Base-by-base conservation (phyloP, 1,284 basidiomycete genomes). In the Rhodofomes roseus region DNA sequence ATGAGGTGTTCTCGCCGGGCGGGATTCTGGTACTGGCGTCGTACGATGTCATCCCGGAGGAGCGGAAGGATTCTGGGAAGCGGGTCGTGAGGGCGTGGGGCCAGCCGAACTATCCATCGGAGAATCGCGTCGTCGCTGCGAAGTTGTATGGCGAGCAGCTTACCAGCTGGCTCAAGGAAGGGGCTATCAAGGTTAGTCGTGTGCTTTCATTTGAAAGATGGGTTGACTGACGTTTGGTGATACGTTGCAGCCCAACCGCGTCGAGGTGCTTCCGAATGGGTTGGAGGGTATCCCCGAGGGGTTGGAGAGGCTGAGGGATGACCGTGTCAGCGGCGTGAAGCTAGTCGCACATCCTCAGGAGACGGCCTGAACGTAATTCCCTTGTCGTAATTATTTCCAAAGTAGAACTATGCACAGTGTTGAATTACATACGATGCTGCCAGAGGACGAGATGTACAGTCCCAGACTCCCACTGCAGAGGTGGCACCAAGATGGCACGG, bases 311-410 rank as follows among this genome's bases (percentile, higher is more conserved):
- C 55, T 86, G 66, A 68, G 72, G 62, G 66, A 69, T 2, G 70
- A 76, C 7, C 61, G 76, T 56, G 74, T 85, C 11, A 83, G 80
- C 31, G 82, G 77, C 1, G 66, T 69, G 18, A 85, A 86, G 66
- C 67, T 86, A 16, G 73, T 86, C 14, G 79, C 65, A 1, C 76
- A 68, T 48, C 82, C 82, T 3, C 76, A 78, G 54, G 80, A 85
- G 62, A 81, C 74, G 3, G 48, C 34, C 12, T 65, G 60, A 44
- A 7, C 12, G 34, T 12, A 36, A 12, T 6, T 36, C 34, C 12
- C 34, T 36, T n/a, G n/a, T n/a, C n/a, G n/a, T n/a, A n/a, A n/a
- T n/a, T n/a, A n/a, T n/a, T n/a, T n/a, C n/a, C n/a, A n/a, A n/a
- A n/a, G n/a, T n/a, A n/a, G n/a, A n/a, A n/a, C n/a, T n/a, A n/a